phyloP scores from a whole-genome alignment of 176 grass and related monocot genomes.

The Oryza rufipogon region DNA sequence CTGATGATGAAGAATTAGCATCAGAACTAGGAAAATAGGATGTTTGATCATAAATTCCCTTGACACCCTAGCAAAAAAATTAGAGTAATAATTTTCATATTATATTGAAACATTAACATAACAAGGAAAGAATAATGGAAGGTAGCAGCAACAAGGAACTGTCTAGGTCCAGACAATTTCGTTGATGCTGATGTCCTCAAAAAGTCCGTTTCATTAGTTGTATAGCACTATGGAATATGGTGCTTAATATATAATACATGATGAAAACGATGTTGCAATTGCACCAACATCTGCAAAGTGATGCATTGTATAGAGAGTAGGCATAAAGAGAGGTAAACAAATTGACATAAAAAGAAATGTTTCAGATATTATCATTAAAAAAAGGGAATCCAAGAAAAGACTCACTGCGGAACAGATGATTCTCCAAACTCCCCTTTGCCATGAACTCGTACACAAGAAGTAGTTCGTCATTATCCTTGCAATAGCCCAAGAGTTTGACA shows the following conservation, averaged over 20 bases:
- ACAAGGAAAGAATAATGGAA: conserved; percentile 36
- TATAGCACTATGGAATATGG: conserved; percentile 55
- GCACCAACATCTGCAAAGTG: conserved; percentile 39
- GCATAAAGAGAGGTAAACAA: conserved; percentile 51
- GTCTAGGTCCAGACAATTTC: conserved; percentile 40
- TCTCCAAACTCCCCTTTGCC: conserved; percentile 87
- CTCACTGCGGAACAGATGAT: conserved; percentile 93
- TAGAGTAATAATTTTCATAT: conserved; percentile 14
- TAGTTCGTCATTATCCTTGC: conserved; percentile 79
- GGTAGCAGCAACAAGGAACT: conserved; percentile 40
- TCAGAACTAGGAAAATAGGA: conserved; percentile 13
- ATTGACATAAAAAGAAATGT: conserved; percentile 33
- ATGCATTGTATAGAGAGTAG: conserved; percentile 26
- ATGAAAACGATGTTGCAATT: conserved; percentile 45
- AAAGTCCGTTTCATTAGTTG: conserved; percentile 48
- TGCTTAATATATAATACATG: conserved; percentile 42
- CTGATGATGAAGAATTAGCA: conserved; percentile 25
- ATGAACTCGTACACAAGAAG: conserved; percentile 87
- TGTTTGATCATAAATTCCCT: conserved; percentile 10
- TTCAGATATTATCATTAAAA: conserved; percentile 41
- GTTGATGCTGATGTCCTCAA: conserved; percentile 35
- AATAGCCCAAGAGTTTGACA: conserved; percentile 87
- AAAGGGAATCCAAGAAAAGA: conserved; percentile 34
- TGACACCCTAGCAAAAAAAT: conserved; percentile 12
- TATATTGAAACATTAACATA: conserved; percentile 1